phyloP scores from a whole-genome alignment of 306 rosid genomes.

The Medicago ruthenica region DNA sequence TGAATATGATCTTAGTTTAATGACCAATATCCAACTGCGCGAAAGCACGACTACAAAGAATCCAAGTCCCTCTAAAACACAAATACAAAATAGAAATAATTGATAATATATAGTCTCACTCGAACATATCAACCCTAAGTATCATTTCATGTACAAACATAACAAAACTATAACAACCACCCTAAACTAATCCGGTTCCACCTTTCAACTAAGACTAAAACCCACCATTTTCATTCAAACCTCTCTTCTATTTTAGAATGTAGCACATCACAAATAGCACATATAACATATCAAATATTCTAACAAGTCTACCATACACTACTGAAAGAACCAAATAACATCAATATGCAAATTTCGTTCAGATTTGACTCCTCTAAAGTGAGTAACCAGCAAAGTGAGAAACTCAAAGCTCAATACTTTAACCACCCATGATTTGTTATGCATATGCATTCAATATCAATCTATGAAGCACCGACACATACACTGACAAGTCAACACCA shows the following conservation, averaged over 20 bases:
- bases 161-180: background rate
- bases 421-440: no score
- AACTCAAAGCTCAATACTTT: no score
- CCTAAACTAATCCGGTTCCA: conserved; percentile 14
- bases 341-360: background rate
- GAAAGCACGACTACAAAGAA: background rate
- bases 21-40: background rate
- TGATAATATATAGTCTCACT: background rate
- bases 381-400: background rate
- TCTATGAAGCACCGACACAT: no score
- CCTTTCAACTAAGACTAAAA: conserved; percentile 16
- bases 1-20: background rate
- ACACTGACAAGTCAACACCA: no score
- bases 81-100: background rate
- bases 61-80: background rate
- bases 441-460: no score
- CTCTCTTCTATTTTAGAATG: conserved; percentile 6
- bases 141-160: background rate
- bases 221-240: background rate
- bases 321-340: background rate
- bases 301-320: background rate
- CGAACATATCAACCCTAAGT: background rate
- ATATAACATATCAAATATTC: background rate
- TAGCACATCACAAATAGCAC: background rate
- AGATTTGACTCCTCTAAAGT: no score